Evolutionary conservation across 208 protist species (phyloP).

Genomic region (Trypanosoma boissoni): DNA sequence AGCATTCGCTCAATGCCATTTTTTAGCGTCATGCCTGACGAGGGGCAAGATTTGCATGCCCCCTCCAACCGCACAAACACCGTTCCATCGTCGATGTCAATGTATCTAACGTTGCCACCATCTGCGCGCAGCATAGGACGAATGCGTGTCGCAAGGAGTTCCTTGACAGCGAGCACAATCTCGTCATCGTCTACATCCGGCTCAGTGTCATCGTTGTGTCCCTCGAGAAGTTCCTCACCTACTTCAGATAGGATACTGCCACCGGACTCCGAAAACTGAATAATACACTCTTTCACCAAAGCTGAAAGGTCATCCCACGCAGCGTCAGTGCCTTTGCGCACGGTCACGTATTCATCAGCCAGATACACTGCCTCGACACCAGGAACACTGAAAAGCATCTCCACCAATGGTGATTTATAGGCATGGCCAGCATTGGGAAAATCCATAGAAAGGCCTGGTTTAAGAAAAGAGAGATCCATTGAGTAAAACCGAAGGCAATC

Average conservation of each 20-base stretch:
- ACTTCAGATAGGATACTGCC: slow-evolving; percentile 63
- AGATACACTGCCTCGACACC: slow-evolving; percentile 73
- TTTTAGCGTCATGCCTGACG: slow-evolving; percentile 87
- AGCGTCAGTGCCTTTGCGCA: slow-evolving; percentile 44
- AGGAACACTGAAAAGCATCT: slow-evolving; percentile 58
- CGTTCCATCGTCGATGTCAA: slow-evolving; percentile 89
- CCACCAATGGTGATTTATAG: slow-evolving; percentile 74
- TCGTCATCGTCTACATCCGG: slow-evolving; percentile 87
- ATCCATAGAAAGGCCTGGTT: slow-evolving; percentile 73
- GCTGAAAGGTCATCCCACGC: slow-evolving; percentile 60
- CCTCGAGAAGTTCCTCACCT: slow-evolving; percentile 56
- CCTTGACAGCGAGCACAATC: slow-evolving; percentile 91
- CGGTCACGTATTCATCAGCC: slow-evolving; percentile 83
- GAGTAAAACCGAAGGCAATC: slow-evolving; percentile 86
- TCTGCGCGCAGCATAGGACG: slow-evolving; percentile 88
- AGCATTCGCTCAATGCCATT: slow-evolving; percentile 93
- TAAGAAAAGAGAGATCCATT: slow-evolving; percentile 83
- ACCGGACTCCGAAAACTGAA: slow-evolving; percentile 69
- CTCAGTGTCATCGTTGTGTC: slow-evolving; percentile 88
- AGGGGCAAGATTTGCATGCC: slow-evolving; percentile 87
- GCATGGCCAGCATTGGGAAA: slow-evolving; percentile 57
- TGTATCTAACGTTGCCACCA: slow-evolving; percentile 90
- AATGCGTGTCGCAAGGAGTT: slow-evolving; percentile 87
- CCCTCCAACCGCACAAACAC: slow-evolving; percentile 89
- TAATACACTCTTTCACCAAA: slow-evolving; percentile 57